Evolutionary conservation across 192 early-diverging fungal species (phyloP), one percentile per base, ranked within the genome.

Genomic region (Piromyces sp.): DNA sequence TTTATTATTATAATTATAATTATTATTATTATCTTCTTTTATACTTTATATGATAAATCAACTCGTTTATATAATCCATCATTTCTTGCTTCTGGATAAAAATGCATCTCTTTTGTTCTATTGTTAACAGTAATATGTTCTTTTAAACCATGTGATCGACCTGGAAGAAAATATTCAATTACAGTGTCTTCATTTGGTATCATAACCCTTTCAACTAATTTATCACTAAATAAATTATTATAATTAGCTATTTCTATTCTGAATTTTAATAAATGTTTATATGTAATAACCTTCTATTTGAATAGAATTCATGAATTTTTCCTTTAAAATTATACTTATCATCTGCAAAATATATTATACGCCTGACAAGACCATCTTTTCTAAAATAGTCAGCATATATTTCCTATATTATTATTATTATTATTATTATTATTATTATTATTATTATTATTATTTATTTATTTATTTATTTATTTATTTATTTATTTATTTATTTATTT

Each of bases 371-470:
- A 15, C 90, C 90, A 79, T 91, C 90, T 19, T 80, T 80, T 42
- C 90, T 80, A 83, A 88, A 85, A 79, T 90, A 91, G n/a, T 87
- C 87, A 31, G 90, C 90, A 87, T 89, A 91, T 22, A 85, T 85
- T 87, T 91, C 90, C 82, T 86, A 68, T 33, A 33, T 33, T 33
- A 33, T 33, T 33, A 33, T 33, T 33, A 33, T 33, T 33, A 33
- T 33, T 33, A 33, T 33, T 33, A 33, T 33, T 33, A 33, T 33
- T 33, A 33, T 33, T 33, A 33, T 33, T 33, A 33, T 33, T 33
- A 33, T 33, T 33, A 33, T 33, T 33, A 33, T 33, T 33, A 33
- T 33, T 33, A 33, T 33, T 33, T 6, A 6, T 33, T 6, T 33
- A 6, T 6, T 33, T 33, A 33, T 33, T 33, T 6, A 6, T 33